Percentiles rank a stretch among this genome's conserved stretches.
phyloP scores from a whole-genome alignment of 495 filamentous ascomycete genomes.

The Chaetomium fimeti region DNA sequence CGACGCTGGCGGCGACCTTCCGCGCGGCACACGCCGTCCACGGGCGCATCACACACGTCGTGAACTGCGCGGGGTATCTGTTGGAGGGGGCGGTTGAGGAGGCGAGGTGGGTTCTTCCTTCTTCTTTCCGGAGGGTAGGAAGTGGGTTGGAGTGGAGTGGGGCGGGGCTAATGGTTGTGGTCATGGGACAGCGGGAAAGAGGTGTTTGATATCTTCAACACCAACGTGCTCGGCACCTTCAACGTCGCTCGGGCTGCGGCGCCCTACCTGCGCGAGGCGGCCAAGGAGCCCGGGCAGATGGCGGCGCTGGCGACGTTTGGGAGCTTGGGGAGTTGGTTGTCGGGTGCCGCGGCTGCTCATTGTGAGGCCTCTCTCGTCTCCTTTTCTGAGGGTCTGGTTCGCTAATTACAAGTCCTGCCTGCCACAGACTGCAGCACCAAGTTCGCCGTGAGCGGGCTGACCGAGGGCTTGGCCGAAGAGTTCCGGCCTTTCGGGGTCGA shows the following conservation, averaged over 20 bases:
- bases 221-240: conserved; percentile 51
- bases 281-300: conserved; percentile 26
- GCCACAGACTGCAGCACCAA: conserved; percentile 47
- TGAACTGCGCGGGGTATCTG: conserved; percentile 42
- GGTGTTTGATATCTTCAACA: conserved; percentile 42
- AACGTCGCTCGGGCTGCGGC: conserved; percentile 45
- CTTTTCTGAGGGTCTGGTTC: too few species aligned
- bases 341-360: conserved; percentile 31
- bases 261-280: conserved; percentile 45
- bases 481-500: conserved; percentile 47
- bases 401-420: neutral
- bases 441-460: conserved; percentile 44
- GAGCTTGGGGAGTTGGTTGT: conserved; percentile 40
- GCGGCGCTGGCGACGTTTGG: conserved; percentile 50
- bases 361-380: conserved; percentile 27
- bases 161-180: neutral
- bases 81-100: conserved; percentile 43
- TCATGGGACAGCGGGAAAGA: conserved; percentile 37
- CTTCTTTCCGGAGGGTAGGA: neutral
- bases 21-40: conserved; percentile 34
- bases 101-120: conserved; percentile 14
- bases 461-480: conserved; percentile 43
- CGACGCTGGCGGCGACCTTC: conserved; percentile 32
- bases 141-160: neutral
- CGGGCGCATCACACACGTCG: conserved; percentile 43